Base-by-base conservation (phyloP, 2,329 filamentous ascomycete genomes). In the Aspergillus puulaauensis region DNA sequence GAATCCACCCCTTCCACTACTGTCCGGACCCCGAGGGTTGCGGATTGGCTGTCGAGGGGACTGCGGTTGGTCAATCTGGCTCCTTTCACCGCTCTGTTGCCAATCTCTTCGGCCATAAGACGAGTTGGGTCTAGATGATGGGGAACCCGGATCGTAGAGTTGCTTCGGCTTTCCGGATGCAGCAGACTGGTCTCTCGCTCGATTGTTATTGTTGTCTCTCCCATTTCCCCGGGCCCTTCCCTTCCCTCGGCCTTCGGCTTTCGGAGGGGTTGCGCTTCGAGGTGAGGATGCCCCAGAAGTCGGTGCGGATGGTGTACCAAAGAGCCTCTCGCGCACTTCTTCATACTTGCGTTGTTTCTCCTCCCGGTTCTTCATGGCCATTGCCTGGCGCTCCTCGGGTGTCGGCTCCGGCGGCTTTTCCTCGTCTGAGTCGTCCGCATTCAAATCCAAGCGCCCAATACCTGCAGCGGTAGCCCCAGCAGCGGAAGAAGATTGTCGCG, bases 331-430 rank as follows among this genome's bases (percentile, higher is more conserved):
- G 31, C 93, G 84, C 6, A 88, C 90, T 77, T 96, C 92, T 60
- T 96, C 90, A 72, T 97, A 97, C 60, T 90, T 89, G 56, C 87
- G 87, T 78, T 96, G 90, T 78, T 95, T 96, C 77, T 96, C 92
- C 70, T 96, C 92, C 9, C 87, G 84, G 66, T 96, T 91, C 49
- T 84, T 83, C 71, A 91, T 86, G 53, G 93, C 90, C 69, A 89
- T 89, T 23, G 86, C 84, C 61, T 90, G 86, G 35, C 92, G 84
- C 77, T 96, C 89, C 66, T 93, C 90, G 3, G 88, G 84, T 0
- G 86, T 89, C 44, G 86, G 83, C 65, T 86, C 86, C 19, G 82
- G 79, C 61, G 85, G 83, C 70, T 84, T 86, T 54, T 86, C 84
- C 24, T 87, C 84, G 53, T 89, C 85, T 24, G 86, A 89, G 43